Percentiles rank a stretch among this genome's conserved stretches.
These are phyloP conservation scores for Rubia balearica DNA, from an alignment of 305 asterid genomes.

Conservation along the genomic window DNA sequence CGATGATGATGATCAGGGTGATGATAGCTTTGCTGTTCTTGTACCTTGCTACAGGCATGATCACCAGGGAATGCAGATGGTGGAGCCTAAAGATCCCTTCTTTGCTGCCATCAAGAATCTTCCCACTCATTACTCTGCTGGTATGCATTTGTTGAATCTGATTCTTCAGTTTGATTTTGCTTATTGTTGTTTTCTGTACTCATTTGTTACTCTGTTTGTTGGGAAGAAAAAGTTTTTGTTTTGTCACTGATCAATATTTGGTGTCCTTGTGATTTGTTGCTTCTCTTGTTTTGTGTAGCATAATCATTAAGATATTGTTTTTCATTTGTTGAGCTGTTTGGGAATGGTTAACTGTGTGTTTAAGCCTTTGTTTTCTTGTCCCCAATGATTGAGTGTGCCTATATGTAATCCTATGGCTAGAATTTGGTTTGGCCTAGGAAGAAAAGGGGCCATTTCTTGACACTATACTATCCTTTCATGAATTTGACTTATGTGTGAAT, in stretches of 20 bases:
- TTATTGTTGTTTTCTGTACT: background rate
- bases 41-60: constrained; percentile 89
- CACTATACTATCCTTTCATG: background rate
- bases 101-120: constrained; percentile 42
- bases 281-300: constrained; percentile 1
- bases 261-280: constrained; percentile 1
- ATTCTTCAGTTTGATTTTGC: background rate
- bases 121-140: constrained; percentile 47
- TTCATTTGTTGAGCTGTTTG: constrained; percentile 5
- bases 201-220: constrained; percentile 1
- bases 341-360: constrained; percentile 8
- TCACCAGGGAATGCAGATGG: constrained; percentile 25
- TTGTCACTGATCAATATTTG: background rate
- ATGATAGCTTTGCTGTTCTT: constrained; percentile 77
- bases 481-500: constrained; percentile 6
- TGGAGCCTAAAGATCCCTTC: constrained; percentile 34
- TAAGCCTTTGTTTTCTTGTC: background rate
- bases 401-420: constrained; percentile 7
- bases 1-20: constrained; percentile 48
- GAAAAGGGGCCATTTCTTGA: constrained; percentile 12
- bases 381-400: constrained; percentile 18
- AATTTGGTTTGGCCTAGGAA: background rate
- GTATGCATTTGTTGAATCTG: constrained; percentile 35
- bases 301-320: constrained; percentile 9
- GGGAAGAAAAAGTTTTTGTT: background rate